Evolutionary conservation across 2,329 filamentous ascomycete genomes (phyloP).

Genomic region (Tolypocladium pustulatum): DNA sequence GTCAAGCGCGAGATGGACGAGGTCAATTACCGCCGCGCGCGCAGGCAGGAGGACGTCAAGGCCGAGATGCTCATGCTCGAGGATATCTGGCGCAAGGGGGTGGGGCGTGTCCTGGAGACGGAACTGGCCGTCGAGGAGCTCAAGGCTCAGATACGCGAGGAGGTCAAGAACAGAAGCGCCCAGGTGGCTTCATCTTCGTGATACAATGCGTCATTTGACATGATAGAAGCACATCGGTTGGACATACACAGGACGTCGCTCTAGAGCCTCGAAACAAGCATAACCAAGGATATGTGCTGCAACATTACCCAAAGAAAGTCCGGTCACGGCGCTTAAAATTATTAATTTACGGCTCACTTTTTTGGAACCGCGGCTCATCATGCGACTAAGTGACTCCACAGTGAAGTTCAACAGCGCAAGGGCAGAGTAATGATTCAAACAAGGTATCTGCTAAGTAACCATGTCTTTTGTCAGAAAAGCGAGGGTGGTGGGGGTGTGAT

Average conservation of each 20-base stretch:
- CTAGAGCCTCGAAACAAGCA: neutral
- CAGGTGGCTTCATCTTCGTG: neutral
- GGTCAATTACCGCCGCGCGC: conserved; percentile 59
- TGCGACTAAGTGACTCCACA: neutral
- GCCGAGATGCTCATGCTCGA: conserved; percentile 67
- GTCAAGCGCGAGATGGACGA: conserved; percentile 60
- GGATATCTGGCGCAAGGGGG: conserved; percentile 66
- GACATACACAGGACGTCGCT: neutral
- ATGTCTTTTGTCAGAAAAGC: conserved; percentile 22
- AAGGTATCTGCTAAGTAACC: conserved; percentile 25
- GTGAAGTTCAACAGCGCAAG: neutral
- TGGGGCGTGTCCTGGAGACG: conserved; percentile 73
- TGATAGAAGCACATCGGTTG: neutral
- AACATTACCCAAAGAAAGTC: neutral
- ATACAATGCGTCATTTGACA: neutral
- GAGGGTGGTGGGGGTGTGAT: conserved; percentile 16
- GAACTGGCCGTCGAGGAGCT: conserved; percentile 74
- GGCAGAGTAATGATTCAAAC: conserved; percentile 3
- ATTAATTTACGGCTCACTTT: neutral
- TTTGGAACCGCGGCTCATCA: neutral
- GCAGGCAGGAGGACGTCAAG: conserved; percentile 57
- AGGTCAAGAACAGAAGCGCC: conserved; percentile 30
- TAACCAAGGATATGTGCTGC: neutral
- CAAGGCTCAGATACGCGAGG: conserved; percentile 54
- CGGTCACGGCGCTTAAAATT: neutral